These are phyloP conservation scores for Plasmodium billcollinsi DNA, from an alignment of 169 alveolate species.

Conservation along the genomic window DNA sequence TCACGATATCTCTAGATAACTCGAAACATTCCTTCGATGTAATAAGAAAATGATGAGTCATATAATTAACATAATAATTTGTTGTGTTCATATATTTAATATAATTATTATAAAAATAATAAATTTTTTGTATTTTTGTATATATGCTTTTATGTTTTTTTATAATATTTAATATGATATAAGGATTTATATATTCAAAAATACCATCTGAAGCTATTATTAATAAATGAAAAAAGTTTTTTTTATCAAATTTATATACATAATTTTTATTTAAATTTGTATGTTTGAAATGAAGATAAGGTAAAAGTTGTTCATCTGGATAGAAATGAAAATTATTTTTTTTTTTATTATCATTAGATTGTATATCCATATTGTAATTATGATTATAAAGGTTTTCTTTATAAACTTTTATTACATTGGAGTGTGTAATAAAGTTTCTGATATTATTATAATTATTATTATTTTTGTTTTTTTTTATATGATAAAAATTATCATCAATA, in stretches of 20 bases:
- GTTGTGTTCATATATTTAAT: neutral
- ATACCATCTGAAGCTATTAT: constrained; percentile 74
- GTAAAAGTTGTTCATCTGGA: constrained; percentile 34
- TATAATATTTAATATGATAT: constrained; percentile 26
- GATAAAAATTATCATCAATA: neutral
- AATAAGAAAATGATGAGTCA: constrained; percentile 9
- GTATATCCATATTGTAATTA: neutral
- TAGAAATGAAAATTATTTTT: neutral
- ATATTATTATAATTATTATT: too few relatives aligned
- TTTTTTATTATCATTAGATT: neutral
- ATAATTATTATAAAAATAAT: constrained; percentile 19
- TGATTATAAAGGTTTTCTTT: constrained; percentile 10
- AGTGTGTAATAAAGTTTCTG: too few relatives aligned
- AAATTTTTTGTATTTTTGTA: constrained; percentile 49
- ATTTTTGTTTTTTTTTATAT: neutral
- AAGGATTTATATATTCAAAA: constrained; percentile 54
- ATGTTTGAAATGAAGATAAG: constrained; percentile 38
- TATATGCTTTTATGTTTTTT: constrained; percentile 55
- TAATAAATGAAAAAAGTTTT: constrained; percentile 60
- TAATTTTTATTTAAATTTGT: constrained; percentile 37
- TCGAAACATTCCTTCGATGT: constrained; percentile 53
- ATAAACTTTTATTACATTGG: constrained; percentile 8
- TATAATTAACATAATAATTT: neutral
- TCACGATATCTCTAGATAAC: constrained; percentile 55
- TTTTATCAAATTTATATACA: constrained; percentile 17